These are phyloP conservation scores for Oryza australiensis DNA, from an alignment of 176 grass and related monocot genomes.

Conservation along the genomic window DNA sequence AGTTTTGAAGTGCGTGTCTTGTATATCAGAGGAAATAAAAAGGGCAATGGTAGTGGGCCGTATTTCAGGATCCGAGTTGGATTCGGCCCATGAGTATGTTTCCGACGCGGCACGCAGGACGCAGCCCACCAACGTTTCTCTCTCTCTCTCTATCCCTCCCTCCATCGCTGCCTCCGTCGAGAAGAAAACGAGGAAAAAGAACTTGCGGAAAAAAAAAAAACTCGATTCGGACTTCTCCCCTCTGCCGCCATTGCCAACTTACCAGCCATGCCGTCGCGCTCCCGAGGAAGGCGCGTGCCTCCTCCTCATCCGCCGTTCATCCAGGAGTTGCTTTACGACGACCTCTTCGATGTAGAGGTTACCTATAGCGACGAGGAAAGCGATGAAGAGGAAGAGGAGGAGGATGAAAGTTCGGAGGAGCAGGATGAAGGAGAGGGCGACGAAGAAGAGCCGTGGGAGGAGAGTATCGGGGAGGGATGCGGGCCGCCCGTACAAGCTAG, in stretches of 20 bases:
- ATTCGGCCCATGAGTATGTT: too few species aligned
- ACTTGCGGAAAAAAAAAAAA: too few species aligned
- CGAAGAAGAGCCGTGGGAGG: not conserved
- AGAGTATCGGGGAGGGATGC: not conserved
- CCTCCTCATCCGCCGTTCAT: not conserved
- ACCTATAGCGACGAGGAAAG: conserved; percentile 1
- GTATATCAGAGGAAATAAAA: too few species aligned
- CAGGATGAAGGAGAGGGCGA: not conserved
- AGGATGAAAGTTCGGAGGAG: not conserved
- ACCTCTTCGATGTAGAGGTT: conserved; percentile 17
- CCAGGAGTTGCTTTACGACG: not conserved
- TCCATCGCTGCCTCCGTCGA: too few species aligned
- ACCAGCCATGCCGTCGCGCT: not conserved
- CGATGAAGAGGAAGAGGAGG: conserved; percentile 13
- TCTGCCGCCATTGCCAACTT: not conserved
- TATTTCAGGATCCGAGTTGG: too few species aligned
- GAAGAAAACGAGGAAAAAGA: too few species aligned
- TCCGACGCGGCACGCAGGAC: too few species aligned
- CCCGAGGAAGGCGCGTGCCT: not conserved
- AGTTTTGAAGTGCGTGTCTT: too few species aligned
- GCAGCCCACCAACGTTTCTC: too few species aligned
- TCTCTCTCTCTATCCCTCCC: not conserved
- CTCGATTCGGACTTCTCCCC: not conserved
- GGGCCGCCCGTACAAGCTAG: not conserved
- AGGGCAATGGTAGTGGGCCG: too few species aligned